Conservation (phyloP, 2,329 filamentous ascomycete genomes). For the Monosporascus sp. region DNA sequence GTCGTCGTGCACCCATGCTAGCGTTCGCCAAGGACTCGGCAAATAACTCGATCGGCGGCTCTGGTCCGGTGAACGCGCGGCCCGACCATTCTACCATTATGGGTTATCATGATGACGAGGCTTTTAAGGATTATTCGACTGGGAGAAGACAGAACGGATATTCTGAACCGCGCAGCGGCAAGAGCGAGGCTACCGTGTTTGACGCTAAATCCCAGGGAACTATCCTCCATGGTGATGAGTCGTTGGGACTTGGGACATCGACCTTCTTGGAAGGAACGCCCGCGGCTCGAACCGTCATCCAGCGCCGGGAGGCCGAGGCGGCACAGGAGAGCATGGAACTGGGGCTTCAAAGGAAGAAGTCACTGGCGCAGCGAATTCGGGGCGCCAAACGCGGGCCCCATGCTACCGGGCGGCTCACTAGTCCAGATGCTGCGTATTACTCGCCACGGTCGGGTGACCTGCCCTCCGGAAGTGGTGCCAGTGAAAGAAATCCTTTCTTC, state of each 20-base stretch:
- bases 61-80: conserved; percentile 75
- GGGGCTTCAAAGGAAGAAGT: conserved; percentile 85
- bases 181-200: conserved; percentile 49
- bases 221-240: conserved; percentile 78
- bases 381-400: conserved; percentile 71
- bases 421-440: background rate
- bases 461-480: conserved; percentile 28
- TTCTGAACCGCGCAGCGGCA: conserved; percentile 23
- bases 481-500: conserved; percentile 74
- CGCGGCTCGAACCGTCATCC: conserved; percentile 73
- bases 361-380: conserved; percentile 84
- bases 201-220: conserved; percentile 64
- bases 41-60: conserved; percentile 86
- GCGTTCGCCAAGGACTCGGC: conserved; percentile 89
- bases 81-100: conserved; percentile 86
- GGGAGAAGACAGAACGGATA: conserved; percentile 26
- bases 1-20: conserved; percentile 85
- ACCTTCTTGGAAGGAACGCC: conserved; percentile 95
- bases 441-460: conserved; percentile 24
- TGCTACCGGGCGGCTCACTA: conserved; percentile 34
- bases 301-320: conserved; percentile 67
- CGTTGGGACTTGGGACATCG: conserved; percentile 80
- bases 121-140: conserved; percentile 71
- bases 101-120: conserved; percentile 74
- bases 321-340: conserved; percentile 48